A percentile compares a stretch with the other conserved stretches of the same genome.
Evolutionary conservation across 495 filamentous ascomycete genomes (phyloP).

Genomic region (Parathielavia appendiculata): DNA sequence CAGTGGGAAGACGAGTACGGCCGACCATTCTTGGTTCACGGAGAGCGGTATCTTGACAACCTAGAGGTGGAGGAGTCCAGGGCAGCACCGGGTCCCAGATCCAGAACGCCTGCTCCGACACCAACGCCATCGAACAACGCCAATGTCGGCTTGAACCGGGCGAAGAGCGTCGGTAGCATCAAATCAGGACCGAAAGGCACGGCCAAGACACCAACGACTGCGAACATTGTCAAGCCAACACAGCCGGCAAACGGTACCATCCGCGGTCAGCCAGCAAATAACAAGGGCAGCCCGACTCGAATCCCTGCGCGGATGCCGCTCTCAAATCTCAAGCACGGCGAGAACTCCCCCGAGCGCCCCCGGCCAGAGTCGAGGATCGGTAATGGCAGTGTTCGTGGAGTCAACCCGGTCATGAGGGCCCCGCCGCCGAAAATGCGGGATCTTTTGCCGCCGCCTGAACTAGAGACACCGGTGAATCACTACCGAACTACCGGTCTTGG

Average conservation of each 20-base stretch:
- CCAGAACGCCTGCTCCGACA: slow-evolving; percentile 70
- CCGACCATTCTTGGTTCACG: slow-evolving; percentile 85
- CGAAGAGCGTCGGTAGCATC: slow-evolving; percentile 37
- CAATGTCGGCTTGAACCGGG: slow-evolving; percentile 38
- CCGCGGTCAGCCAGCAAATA: slow-evolving; percentile 23
- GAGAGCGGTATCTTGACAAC: slow-evolving; percentile 79
- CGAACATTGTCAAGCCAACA: slow-evolving; percentile 28
- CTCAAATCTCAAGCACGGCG: slow-evolving; percentile 71
- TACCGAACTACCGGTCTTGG: slow-evolving; percentile 62
- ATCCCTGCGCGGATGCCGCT: slow-evolving; percentile 78
- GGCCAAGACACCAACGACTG: slow-evolving; percentile 60
- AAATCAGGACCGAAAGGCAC: slow-evolving; percentile 48
- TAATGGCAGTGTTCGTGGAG: slow-evolving; percentile 28
- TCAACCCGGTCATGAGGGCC: slow-evolving; percentile 50
- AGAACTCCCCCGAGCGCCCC: slow-evolving; percentile 75
- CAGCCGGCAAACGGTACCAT: slow-evolving; percentile 22
- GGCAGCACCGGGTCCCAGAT: slow-evolving; percentile 59
- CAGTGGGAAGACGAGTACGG: slow-evolving; percentile 92
- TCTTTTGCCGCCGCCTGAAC: slow-evolving; percentile 58
- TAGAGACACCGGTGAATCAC: slow-evolving; percentile 56
- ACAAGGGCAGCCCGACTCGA: slow-evolving; percentile 61
- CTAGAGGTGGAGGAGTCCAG: slow-evolving; percentile 60
- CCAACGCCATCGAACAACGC: slow-evolving; percentile 42
- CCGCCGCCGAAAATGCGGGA: slow-evolving; percentile 91
- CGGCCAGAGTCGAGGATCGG: slow-evolving; percentile 42